These are phyloP conservation scores for Nidularia sp. DNA, from an alignment of 768 basidiomycete genomes.

Conservation along the genomic window DNA sequence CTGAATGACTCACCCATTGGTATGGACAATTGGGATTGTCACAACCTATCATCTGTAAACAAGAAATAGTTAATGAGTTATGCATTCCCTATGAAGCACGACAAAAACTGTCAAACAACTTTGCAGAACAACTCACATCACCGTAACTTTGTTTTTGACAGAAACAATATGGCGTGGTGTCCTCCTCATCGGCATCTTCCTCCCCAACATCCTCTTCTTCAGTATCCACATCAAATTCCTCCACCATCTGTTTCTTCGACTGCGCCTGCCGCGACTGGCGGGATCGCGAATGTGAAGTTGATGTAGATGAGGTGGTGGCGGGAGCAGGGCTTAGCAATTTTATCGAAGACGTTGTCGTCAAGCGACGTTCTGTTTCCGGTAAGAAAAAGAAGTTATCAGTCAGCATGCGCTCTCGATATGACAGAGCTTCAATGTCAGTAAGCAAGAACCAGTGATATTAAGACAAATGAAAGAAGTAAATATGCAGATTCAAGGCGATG, in stretches of 20 bases:
- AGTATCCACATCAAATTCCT: constrained; percentile 9
- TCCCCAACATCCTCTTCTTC: constrained; percentile 15
- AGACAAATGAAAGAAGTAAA: too few species aligned
- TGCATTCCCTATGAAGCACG: background rate
- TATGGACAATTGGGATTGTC: constrained; percentile 45
- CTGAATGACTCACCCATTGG: constrained; percentile 42
- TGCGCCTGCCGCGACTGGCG: constrained; percentile 31
- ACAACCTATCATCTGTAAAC: constrained; percentile 45
- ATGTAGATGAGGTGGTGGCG: constrained; percentile 9
- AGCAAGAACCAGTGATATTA: background rate
- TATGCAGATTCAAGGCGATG: too few species aligned
- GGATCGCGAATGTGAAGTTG: constrained; percentile 23
- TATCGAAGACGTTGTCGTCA: constrained; percentile 28
- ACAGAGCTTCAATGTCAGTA: background rate
- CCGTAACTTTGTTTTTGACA: constrained; percentile 35
- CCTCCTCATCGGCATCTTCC: constrained; percentile 20
- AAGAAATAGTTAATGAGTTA: background rate
- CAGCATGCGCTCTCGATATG: background rate
- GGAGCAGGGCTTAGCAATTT: constrained; percentile 29
- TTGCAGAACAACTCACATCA: constrained; percentile 25
- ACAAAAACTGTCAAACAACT: background rate
- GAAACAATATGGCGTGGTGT: constrained; percentile 35
- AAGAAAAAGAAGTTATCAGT: background rate
- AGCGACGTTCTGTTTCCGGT: constrained; percentile 24
- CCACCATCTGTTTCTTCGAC: constrained; percentile 1